These are phyloP conservation scores for Lactuca saligna DNA, from an alignment of 129 eudicot species.

Conservation along the genomic window DNA sequence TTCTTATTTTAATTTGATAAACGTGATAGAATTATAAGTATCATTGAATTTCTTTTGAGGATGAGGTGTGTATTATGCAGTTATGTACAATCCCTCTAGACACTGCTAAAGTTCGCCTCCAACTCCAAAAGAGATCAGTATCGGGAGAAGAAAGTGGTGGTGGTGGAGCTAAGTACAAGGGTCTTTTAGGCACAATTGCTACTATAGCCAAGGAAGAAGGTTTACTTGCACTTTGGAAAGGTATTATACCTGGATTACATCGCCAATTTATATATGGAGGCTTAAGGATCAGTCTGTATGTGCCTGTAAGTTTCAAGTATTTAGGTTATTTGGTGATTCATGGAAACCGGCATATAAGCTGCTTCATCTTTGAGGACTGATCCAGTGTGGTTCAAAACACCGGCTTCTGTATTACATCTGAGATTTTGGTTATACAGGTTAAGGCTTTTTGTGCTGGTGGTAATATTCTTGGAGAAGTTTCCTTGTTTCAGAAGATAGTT, in stretches of 20 bases:
- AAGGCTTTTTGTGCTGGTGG: conserved; percentile 73
- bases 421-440: conserved; percentile 54
- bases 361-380: conserved; percentile 18
- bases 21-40: not conserved
- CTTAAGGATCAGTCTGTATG: conserved; percentile 84
- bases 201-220: conserved; percentile 96
- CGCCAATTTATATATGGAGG: conserved; percentile 94
- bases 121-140: conserved; percentile 71
- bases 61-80: conserved; percentile 37
- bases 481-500: conserved; percentile 74
- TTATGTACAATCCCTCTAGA: conserved; percentile 90
- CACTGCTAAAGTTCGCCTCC: conserved; percentile 96
- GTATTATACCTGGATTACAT: conserved; percentile 87
- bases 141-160: conserved; percentile 49
- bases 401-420: conserved; percentile 32
- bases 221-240: conserved; percentile 91
- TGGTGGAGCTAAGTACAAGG: conserved; percentile 64
- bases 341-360: conserved; percentile 29
- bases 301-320: conserved; percentile 63
- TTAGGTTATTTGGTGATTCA: conserved; percentile 30
- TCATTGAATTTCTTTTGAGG: not conserved
- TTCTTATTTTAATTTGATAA: no score
- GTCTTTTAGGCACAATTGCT: conserved; percentile 69
- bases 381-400: conserved; percentile 19
- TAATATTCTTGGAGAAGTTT: conserved; percentile 46